Conservation (phyloP, 768 basidiomycete species). For the Mycena galopus region DNA sequence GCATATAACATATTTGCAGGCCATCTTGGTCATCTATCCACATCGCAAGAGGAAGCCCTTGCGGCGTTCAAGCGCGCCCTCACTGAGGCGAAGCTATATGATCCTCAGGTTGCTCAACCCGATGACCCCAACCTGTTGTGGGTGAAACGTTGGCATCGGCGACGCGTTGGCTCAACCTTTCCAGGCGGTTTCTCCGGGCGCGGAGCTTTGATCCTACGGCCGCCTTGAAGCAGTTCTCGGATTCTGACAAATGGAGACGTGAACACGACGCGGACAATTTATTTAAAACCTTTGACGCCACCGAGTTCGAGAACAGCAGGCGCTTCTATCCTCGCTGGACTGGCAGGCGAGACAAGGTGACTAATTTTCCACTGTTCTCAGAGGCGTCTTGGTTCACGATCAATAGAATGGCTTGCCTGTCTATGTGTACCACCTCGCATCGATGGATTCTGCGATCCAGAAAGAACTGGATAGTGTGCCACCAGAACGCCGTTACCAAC, state of each 20-base stretch:
- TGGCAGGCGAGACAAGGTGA: slow-evolving; percentile 80
- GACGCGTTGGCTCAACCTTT: slow-evolving; percentile 13
- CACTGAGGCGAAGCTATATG: slow-evolving; percentile 65
- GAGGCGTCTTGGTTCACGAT: background rate
- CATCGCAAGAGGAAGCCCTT: slow-evolving; percentile 62
- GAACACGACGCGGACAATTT: slow-evolving; percentile 72
- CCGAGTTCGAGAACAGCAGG: slow-evolving; percentile 71
- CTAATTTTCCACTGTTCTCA: slow-evolving; percentile 21
- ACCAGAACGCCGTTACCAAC: slow-evolving; percentile 69
- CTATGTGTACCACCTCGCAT: slow-evolving; percentile 83
- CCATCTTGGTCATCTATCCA: slow-evolving; percentile 67
- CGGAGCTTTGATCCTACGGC: slow-evolving; percentile 72
- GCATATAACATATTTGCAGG: slow-evolving; percentile 53
- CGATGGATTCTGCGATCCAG: slow-evolving; percentile 63
- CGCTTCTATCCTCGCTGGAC: slow-evolving; percentile 87
- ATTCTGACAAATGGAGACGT: slow-evolving; percentile 77
- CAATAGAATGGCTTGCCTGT: slow-evolving; percentile 74
- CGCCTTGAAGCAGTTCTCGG: slow-evolving; percentile 79
- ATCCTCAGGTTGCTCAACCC: slow-evolving; percentile 61
- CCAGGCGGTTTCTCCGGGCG: slow-evolving; percentile 89
- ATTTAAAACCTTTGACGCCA: slow-evolving; percentile 67
- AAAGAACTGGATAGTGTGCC: slow-evolving; percentile 71
- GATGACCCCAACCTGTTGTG: slow-evolving; percentile 79
- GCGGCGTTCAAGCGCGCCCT: slow-evolving; percentile 67
- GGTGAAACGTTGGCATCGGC: slow-evolving; percentile 37